Base-by-base conservation (phyloP, 805 yeast genomes). In the Lachancea quebecensis region DNA sequence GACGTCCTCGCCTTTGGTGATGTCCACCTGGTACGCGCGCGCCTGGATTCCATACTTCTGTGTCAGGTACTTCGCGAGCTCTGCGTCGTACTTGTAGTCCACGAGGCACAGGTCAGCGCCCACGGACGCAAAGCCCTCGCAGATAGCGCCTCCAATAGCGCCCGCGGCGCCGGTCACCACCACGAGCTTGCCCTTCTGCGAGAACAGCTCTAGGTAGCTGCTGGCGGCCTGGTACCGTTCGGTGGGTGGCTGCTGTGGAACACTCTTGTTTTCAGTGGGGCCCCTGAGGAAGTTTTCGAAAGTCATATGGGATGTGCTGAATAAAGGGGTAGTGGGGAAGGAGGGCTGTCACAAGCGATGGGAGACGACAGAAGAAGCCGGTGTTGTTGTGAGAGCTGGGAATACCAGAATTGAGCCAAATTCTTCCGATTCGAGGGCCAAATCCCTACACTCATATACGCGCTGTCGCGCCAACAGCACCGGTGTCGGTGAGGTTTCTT, bases 81-180 rank as follows among this genome's bases (percentile, higher is more conserved):
- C 49, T 3, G 48, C 49, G 21, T 51, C 51, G 41, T 41, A 51
- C 33, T 44, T 44, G 49, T 46, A 50, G 42, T 53, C 55, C 44
- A 52, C 17, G 29, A 52, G 35, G 15, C 50, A 47, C 36, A 57
- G 49, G 40, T 62, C 67, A 6, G 95, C 95, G 39, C 95, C 95
- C 5, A 90, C 89, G 66, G 85, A 90, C 42, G 89, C 84, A 57
- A 72, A 85, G 1, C 88, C 90, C 62, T 81, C 85, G 43, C 93
- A 93, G 32, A 85, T 82, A 4, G 85, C 86, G 54, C 66, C 77
- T 14, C 95, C 95, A 54, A 87, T 86, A 33, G 95, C 95, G 42
- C 83, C 73, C 14, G 90, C 81, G n/a, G 87, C 85, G 38, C 95
- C 95, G 12, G 95, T 85, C 47, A 87, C 76, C 4, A 85, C 78